Conservation (phyloP, 192 early-diverging fungal species). For the Glomus cerebriforme region DNA sequence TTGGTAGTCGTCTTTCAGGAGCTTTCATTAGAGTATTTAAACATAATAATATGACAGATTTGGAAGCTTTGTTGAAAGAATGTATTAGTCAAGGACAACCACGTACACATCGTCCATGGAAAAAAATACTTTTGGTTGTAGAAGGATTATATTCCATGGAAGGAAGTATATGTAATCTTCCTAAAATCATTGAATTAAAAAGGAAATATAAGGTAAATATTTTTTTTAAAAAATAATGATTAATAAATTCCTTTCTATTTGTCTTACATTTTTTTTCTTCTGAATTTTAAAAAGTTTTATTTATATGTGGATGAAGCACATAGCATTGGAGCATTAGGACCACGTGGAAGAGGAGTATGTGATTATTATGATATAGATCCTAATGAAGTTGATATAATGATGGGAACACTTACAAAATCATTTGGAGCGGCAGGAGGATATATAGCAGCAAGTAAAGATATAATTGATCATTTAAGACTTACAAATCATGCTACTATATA, state of each 20-base stretch:
- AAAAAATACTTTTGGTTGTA: conserved; percentile 96
- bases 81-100: conserved; percentile 95
- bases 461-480: conserved; percentile 82
- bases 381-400: conserved; percentile 85
- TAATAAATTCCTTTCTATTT: not conserved
- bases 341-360: conserved; percentile 92
- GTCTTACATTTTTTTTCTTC: not conserved
- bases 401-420: conserved; percentile 98
- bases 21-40: conserved; percentile 91
- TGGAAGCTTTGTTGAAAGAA: conserved; percentile 81
- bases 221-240: not conserved
- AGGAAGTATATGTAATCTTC: conserved; percentile 86
- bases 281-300: conserved; percentile 74
- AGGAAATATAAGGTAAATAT: conserved; percentile 78
- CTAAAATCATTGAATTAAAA: conserved; percentile 85
- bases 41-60: conserved; percentile 84
- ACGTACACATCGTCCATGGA: conserved; percentile 97
- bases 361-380: conserved; percentile 95
- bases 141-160: conserved; percentile 99
- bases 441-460: conserved; percentile 71
- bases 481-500: conserved; percentile 84
- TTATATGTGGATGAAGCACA: conserved; percentile 98
- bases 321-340: conserved; percentile 92
- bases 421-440: conserved; percentile 98
- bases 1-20: conserved; percentile 90